Base-by-base conservation (phyloP, 2,329 filamentous ascomycete genomes). In the Aspergillus uvarum region DNA sequence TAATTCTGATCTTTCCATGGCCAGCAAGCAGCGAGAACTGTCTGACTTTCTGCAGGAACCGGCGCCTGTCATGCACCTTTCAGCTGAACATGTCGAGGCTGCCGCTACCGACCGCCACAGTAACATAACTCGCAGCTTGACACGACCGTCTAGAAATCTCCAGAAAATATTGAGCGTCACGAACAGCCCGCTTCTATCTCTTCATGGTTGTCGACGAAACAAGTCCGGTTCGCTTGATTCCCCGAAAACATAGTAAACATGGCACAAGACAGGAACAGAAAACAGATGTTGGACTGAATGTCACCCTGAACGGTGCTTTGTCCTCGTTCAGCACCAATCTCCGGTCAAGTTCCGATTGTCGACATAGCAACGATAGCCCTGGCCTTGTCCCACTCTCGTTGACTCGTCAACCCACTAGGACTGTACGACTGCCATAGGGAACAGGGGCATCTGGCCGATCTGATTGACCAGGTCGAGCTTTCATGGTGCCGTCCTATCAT, bases 1-100 rank as follows among this genome's bases (percentile, higher is more conserved):
- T 62, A 59, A 51, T 54, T 65, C 65, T 66, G 63, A 64, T 66
- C 65, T 19, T 16, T 44, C 51, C 42, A 47, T 47, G 42, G 53
- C 19, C 14, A 47, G 38, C 32, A 14, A 26, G 35, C 44, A 29
- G 21, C 21, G 6, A 53, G 51, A 24, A 47, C 52, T n/a, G 53
- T 55, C 29, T 6, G 24, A 19, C 19, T 61, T 56, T 63, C 68
- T 72, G 71, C 72, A 74, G 71, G 71, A 72, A 73, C 72, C 58
- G 58, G 63, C 32, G 58, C 61, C 60, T 59, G 63, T 70, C 68
- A 68, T 71, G 70, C 65, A 66, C 63, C 61, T 58, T 70, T 73
- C 72, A 63, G 61, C 61, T 63, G 61, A 53, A 51, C 47, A 47
- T 47, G 56, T 54, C n/a, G 29, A 21, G 44, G 44, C 54, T 42